phyloP scores from a whole-genome alignment of 495 filamentous ascomycete species.

The Xylaria flabelliformis region DNA sequence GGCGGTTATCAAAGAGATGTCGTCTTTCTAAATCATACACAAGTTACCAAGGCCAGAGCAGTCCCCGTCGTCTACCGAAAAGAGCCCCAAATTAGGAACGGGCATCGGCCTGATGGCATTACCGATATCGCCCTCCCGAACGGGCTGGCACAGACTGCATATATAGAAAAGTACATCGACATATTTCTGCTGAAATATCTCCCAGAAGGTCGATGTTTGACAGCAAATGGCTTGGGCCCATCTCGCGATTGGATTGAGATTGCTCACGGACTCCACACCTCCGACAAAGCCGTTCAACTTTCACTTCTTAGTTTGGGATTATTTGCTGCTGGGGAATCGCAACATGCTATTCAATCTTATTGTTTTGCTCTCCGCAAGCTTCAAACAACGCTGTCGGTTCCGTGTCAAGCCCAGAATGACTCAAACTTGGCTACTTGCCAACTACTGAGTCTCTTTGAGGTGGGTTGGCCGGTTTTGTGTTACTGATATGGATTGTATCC shows the following conservation, averaged over 20 bases:
- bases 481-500: not conserved
- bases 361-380: conserved; percentile 15
- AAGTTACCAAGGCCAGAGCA: conserved; percentile 12
- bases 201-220: conserved; percentile 6
- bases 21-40: conserved; percentile 27
- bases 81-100: not conserved
- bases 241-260: conserved; percentile 25
- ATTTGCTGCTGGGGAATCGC: conserved; percentile 20
- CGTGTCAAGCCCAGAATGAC: not conserved
- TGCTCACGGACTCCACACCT: conserved; percentile 16
- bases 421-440: conserved; percentile 21
- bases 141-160: conserved; percentile 21
- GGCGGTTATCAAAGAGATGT: conserved; percentile 28
- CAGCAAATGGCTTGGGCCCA: conserved; percentile 1
- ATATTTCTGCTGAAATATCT: conserved; percentile 21
- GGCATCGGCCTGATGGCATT: not conserved
- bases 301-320: conserved; percentile 19
- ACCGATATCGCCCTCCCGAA: conserved; percentile 15
- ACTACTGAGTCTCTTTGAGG: conserved; percentile 26
- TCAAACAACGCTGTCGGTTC: not conserved
- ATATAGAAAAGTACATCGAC: conserved; percentile 24
- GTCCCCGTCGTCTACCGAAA: conserved; percentile 23
- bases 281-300: conserved; percentile 14
- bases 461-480: not conserved
- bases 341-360: conserved; percentile 19